Evolutionary conservation across 169 alveolate species (phyloP), one percentile per base, ranked within the genome.

Genomic region (Eimeria falciformis): DNA sequence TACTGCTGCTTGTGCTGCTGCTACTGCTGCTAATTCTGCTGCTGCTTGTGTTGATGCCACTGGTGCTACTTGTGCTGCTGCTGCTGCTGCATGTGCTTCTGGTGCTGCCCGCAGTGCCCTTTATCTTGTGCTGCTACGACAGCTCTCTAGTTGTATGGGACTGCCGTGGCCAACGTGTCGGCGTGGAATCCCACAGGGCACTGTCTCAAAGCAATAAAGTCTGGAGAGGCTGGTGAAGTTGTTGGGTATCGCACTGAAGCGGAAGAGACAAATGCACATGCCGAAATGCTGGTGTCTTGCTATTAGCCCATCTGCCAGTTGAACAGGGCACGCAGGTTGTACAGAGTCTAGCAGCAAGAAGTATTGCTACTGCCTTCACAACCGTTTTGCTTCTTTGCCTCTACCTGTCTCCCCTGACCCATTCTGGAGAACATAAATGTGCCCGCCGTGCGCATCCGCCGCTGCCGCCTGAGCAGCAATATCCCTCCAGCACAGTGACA

Each of bases 211-310:
- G 43, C n/a, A 40, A 73, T 40, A 6, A 73, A 45, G 7, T 73
- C 84, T 37, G 84, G 84, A 7, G 37, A 18, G 5, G 84, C n/a
- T 37, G 65, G 84, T 25, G 84, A 73, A 43, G 58, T 33, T 5
- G 62, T 73, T 17, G 25, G 58, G 58, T 37, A 40, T 7, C 84
- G 84, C 25, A 45, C 84, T 73, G 84, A 53, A 4, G 1, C 29
- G 47, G 3, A 18, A 2, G 73, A 62, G 17, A n/a, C 40, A 17
- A 62, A 37, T 5, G 29, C 18, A 62, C 23, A 37, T 17, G 18
- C 11, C 29, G 73, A 33, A 33, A 33, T 33, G 40, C 40, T 0
- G 40, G 40, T 2, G 40, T 33, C 40, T 33, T 33, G 40, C 40
- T 33, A 33, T 33, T 33, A 33, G 40, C 40, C 40, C 40, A 33